Evolutionary conservation across 1,139 yeast species (phyloP).

Genomic region (Blastobotrys elegans): DNA sequence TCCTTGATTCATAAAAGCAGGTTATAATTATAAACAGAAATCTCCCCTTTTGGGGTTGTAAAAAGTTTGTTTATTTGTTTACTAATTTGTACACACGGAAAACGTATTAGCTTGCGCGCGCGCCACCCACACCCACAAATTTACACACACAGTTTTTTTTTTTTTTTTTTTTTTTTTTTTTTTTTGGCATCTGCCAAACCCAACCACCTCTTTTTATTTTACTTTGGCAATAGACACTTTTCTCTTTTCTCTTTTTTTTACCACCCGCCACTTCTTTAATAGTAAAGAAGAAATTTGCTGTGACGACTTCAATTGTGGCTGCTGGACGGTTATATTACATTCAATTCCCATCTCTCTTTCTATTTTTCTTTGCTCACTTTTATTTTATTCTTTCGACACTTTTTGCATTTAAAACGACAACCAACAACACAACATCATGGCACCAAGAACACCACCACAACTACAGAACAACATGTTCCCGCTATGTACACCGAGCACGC

Average conservation of each 20-base stretch:
- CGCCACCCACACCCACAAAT: background rate
- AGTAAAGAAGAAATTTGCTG: background rate
- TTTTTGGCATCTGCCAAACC: background rate
- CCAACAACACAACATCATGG: conserved; percentile 13
- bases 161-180: background rate
- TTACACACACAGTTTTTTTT: background rate
- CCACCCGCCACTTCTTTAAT: background rate
- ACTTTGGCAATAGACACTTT: too few relatives aligned
- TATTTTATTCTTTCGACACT: background rate
- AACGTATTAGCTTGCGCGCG: background rate
- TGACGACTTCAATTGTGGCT: conserved; percentile 12
- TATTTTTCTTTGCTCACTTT: background rate
- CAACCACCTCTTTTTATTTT: conserved; percentile 1
- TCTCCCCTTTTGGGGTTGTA: too few relatives aligned
- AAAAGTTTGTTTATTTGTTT: background rate
- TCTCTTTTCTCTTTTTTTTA: too few relatives aligned
- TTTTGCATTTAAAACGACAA: background rate
- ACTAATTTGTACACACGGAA: background rate
- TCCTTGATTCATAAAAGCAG: too few relatives aligned
- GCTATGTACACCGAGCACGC: conserved; percentile 34
- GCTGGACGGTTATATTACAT: conserved; percentile 13
- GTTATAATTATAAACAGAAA: too few relatives aligned
- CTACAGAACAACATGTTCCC: conserved; percentile 17
- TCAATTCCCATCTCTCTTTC: background rate
- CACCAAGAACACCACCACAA: conserved; percentile 32